Evolutionary conservation across 305 asterid species (phyloP).

Genomic region (Fraxinus sp.): DNA sequence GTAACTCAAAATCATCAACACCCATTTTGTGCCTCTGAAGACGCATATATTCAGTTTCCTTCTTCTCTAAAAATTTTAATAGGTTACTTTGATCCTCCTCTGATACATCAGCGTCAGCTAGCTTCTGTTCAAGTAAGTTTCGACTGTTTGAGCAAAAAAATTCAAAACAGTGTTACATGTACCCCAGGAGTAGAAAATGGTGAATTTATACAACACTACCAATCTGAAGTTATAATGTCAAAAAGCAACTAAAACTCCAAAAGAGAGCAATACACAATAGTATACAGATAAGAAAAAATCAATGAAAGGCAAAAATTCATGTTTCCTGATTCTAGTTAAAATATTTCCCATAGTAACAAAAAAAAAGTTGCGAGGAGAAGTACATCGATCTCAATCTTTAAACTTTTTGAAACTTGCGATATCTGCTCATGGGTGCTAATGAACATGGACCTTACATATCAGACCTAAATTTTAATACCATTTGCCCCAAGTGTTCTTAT

Average conservation of each 20-base stretch:
- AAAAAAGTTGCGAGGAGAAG: not conserved
- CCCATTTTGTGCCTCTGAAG: slow-evolving; percentile 97
- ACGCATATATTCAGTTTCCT: slow-evolving; percentile 98
- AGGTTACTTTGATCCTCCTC: slow-evolving; percentile 95
- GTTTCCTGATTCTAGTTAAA: not conserved
- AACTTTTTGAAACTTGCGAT: not conserved
- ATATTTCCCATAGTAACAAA: not conserved
- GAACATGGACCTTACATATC: not conserved
- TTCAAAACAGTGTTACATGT: slow-evolving; percentile 5
- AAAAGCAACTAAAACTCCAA: not conserved
- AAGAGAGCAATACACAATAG: slow-evolving; percentile 7
- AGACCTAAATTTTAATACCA: slow-evolving; percentile 2
- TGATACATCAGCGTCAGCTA: slow-evolving; percentile 97
- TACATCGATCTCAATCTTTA: not conserved
- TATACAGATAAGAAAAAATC: slow-evolving; percentile 6
- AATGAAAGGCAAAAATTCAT: not conserved
- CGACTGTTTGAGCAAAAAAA: slow-evolving; percentile 51
- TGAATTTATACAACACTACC: not conserved
- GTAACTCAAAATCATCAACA: slow-evolving; percentile 84
- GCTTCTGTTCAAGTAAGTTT: slow-evolving; percentile 73
- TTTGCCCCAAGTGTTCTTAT: not conserved
- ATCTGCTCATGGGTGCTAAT: not conserved
- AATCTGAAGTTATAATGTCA: not conserved
- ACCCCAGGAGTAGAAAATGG: not conserved
- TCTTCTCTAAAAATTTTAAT: slow-evolving; percentile 82